Base-by-base conservation (phyloP, 345 rosid species). In the Dipteronia sinensis region DNA sequence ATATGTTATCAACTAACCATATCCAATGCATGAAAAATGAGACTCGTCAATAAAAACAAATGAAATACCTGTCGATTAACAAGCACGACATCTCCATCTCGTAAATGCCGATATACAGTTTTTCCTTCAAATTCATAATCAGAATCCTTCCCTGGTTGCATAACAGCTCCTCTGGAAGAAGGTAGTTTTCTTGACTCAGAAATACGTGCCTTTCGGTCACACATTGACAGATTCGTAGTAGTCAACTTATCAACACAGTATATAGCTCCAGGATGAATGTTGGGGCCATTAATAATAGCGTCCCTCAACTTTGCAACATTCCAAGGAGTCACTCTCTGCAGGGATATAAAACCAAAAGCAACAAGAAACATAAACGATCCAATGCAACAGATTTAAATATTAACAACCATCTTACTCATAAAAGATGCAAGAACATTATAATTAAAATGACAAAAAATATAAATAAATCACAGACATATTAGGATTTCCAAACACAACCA, bases 311-410 rank as follows among this genome's bases (percentile, higher is more conserved):
- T 90, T 31, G 73, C 76, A 67, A 79, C 82, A 86, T 94, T 96
- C 97, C 97, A 96, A 27, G 97, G 88, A 65, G 97, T 96, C 80
- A 94, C 98, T 83, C 93, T 90, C 98, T 96, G 86, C 83, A 80
- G 71, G 40, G 61, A 81, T 7, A 83, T 46, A 31, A 76, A 66
- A 15, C 40, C 46, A 71, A 38, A 22, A 75, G 71, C 38, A 72
- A n/a, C 38, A 76, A 76, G 71, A 38, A 76, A 51, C 29, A 47
- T 34, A 46, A 61, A 74, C 10, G 3, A 58, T 68, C 55, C 29
- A 83, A 22, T 65, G 34, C 58, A 70, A 66, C 38, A 22, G 11
- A 27, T 46, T 63, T 34, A 20, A 51, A 10, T 6, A 53, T 53
- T 20, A 38, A 66, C 66, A 19, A 29, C 10, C 9, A 13, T 67